phyloP scores from a whole-genome alignment of 176 grass and related monocot genomes.

The Calamus simplicifolius region DNA sequence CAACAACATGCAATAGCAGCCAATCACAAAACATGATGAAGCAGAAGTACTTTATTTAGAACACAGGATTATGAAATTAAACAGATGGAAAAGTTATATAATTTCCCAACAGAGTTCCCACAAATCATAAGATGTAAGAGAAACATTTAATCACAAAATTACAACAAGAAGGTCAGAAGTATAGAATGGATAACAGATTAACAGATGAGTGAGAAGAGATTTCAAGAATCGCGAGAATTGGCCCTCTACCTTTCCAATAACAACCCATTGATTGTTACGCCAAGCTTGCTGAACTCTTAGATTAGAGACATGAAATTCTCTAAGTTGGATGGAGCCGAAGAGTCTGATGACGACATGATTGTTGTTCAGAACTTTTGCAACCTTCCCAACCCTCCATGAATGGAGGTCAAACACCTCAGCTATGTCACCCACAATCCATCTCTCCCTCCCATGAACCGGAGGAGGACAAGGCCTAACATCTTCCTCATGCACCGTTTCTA shows the following conservation, averaged over 20 bases:
- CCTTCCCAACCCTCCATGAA: conserved; percentile 61
- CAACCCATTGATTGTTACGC: conserved; percentile 16
- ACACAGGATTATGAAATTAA: too few species aligned
- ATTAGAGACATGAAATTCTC: conserved; percentile 50
- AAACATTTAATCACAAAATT: neutral
- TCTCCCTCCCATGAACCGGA: conserved; percentile 27
- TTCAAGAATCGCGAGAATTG: too few species aligned
- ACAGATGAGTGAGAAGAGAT: neutral
- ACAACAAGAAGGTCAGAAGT: neutral
- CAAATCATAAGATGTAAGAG: neutral
- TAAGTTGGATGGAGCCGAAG: conserved; percentile 49
- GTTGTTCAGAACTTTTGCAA: conserved; percentile 44
- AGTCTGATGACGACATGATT: conserved; percentile 42
- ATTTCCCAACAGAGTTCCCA: neutral
- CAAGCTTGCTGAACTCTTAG: conserved; percentile 36
- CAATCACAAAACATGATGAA: too few species aligned
- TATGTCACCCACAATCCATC: conserved; percentile 60
- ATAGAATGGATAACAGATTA: too few species aligned
- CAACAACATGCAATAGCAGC: too few species aligned
- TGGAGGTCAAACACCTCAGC: conserved; percentile 51
- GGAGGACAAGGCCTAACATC: conserved; percentile 22
- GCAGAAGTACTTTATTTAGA: too few species aligned
- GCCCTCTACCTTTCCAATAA: conserved; percentile 23
- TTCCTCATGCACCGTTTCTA: conserved; percentile 13
- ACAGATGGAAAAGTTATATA: neutral